phyloP scores from a whole-genome alignment of 129 eudicot species.

The Dittrichia graveolens region DNA sequence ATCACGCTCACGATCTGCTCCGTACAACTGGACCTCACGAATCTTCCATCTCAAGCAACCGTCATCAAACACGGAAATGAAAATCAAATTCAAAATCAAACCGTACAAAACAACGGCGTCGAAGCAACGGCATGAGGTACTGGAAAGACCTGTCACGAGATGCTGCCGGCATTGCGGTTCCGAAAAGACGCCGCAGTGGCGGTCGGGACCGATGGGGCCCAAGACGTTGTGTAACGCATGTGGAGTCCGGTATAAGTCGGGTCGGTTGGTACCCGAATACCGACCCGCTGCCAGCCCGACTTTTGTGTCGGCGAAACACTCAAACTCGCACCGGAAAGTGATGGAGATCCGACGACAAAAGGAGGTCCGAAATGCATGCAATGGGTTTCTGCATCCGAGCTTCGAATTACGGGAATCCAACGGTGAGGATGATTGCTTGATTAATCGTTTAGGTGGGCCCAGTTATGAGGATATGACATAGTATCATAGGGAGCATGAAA shows the following conservation, averaged over 20 bases:
- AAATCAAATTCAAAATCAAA: constrained; percentile 14
- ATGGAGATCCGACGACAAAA: constrained; percentile 90
- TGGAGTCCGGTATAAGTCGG: constrained; percentile 93
- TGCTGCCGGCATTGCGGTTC: constrained; percentile 45
- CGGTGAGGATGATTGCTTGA: constrained; percentile 58
- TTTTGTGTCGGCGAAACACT: constrained; percentile 71
- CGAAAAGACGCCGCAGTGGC: constrained; percentile 66
- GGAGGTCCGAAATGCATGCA: constrained; percentile 50
- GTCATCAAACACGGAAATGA: neutral
- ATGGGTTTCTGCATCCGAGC: constrained; percentile 45
- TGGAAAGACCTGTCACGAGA: neutral
- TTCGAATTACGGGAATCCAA: constrained; percentile 44
- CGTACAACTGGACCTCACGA: constrained; percentile 86
- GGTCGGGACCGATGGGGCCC: constrained; percentile 94
- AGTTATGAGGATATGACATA: constrained; percentile 59
- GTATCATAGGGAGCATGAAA: constrained; percentile 15
- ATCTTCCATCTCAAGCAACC: constrained; percentile 48
- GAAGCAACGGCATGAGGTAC: constrained; percentile 1
- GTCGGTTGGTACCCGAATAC: constrained; percentile 95
- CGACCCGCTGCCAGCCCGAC: constrained; percentile 98
- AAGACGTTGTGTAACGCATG: constrained; percentile 91
- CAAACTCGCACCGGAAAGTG: constrained; percentile 93
- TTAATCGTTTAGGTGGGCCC: constrained; percentile 54
- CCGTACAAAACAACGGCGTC: constrained; percentile 1
- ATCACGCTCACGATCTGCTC: constrained; percentile 87